A percentile compares a stretch with the other conserved stretches of the same genome.
Evolutionary conservation across 371 early-diverging fungal genomes (phyloP).

Genomic region (Lichtheimia ramosa): DNA sequence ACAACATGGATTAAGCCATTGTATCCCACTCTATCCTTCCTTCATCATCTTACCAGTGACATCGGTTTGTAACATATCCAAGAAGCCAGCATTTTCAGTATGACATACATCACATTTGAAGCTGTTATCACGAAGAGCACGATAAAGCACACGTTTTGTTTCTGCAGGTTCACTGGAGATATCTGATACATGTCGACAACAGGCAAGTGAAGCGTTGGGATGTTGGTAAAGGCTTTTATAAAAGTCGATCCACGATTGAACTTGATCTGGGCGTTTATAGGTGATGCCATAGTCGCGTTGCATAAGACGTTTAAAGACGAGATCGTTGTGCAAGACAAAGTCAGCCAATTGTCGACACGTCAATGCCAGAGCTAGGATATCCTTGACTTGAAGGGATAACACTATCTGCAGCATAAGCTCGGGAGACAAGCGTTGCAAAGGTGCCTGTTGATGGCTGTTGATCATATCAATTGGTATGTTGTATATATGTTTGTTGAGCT

Average conservation of each 20-base stretch:
- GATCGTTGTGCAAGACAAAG: constrained; percentile 24
- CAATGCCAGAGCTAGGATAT: constrained; percentile 25
- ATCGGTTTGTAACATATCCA: constrained; percentile 29
- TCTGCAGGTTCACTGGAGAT: constrained; percentile 19
- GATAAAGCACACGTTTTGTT: constrained; percentile 27
- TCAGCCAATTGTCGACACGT: constrained; percentile 23
- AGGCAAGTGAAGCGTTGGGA: constrained; percentile 1
- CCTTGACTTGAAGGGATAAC: constrained; percentile 17
- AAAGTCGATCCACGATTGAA: constrained; percentile 23
- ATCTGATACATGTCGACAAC: constrained; percentile 16
- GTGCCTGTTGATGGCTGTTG: constrained; percentile 8
- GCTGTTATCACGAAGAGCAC: constrained; percentile 3
- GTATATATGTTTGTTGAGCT: too few relatives aligned
- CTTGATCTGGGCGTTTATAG: constrained; percentile 23
- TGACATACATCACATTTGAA: constrained; percentile 31
- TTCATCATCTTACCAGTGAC: not conserved
- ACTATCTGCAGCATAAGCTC: constrained; percentile 29
- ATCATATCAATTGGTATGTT: constrained; percentile 1
- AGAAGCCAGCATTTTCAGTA: constrained; percentile 18
- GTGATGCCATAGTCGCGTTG: constrained; percentile 34
- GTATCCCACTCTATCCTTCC: not conserved
- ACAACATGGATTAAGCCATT: not conserved
- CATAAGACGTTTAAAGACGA: constrained; percentile 25
- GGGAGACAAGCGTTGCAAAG: constrained; percentile 22
- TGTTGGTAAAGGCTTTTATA: constrained; percentile 15